Evolutionary conservation across 2,329 filamentous ascomycete genomes (phyloP).

Genomic region (Claviceps quebecensis): DNA sequence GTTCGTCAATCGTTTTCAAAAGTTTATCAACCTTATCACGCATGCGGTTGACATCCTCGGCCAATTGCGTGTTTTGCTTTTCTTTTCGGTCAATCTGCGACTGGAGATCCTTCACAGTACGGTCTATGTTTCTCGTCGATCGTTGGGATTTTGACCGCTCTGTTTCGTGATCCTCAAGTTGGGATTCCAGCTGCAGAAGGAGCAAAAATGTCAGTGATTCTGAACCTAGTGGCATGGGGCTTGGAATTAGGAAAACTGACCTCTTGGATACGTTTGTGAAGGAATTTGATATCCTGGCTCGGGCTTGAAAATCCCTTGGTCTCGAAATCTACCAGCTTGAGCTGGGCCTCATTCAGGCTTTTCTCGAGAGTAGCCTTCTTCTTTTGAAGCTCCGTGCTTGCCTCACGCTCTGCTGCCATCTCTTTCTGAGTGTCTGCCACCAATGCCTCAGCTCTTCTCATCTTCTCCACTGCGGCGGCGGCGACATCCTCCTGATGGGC

Average conservation of each 20-base stretch:
- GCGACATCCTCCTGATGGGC: conserved; percentile 91
- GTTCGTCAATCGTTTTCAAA: conserved; percentile 80
- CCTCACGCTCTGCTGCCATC: conserved; percentile 72
- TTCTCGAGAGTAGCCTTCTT: conserved; percentile 87
- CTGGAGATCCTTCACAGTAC: conserved; percentile 85
- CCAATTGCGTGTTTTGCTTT: conserved; percentile 66
- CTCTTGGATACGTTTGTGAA: conserved; percentile 90
- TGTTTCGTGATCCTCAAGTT: conserved; percentile 70
- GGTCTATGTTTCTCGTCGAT: conserved; percentile 82
- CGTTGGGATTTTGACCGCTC: conserved; percentile 70
- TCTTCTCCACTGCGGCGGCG: conserved; percentile 85
- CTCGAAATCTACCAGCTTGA: conserved; percentile 82
- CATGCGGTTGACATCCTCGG: conserved; percentile 71
- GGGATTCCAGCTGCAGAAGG: conserved; percentile 59
- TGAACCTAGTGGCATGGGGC: conserved; percentile 10
- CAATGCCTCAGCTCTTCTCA: conserved; percentile 83
- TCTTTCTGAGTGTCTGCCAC: conserved; percentile 87
- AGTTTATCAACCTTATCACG: conserved; percentile 87
- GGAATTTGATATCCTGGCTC: conserved; percentile 87
- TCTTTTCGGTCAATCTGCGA: conserved; percentile 86
- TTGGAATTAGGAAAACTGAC: conserved; percentile 36
- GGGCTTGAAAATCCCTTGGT: conserved; percentile 93
- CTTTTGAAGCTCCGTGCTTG: conserved; percentile 67
- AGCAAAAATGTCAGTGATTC: conserved; percentile 10
- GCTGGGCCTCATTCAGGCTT: conserved; percentile 75